Conservation (phyloP, 202 grass and related monocot species). For the Musa balbisiana region DNA sequence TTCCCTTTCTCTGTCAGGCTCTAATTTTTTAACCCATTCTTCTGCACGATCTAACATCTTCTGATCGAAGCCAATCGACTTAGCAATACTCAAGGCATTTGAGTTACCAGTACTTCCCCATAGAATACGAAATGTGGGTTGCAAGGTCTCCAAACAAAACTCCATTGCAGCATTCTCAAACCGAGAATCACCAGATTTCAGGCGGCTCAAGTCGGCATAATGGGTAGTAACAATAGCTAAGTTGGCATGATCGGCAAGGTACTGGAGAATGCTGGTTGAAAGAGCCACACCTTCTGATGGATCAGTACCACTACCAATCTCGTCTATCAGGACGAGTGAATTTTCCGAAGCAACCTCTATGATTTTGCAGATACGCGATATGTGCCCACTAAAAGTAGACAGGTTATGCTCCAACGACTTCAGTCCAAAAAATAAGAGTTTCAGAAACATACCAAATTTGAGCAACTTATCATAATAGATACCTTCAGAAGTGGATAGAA, state of each 20-base stretch:
- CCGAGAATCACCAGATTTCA: slow-evolving; percentile 38
- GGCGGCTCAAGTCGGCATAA: slow-evolving; percentile 57
- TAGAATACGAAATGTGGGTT: slow-evolving; percentile 59
- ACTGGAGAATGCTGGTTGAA: slow-evolving; percentile 65
- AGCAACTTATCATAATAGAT: slow-evolving; percentile 27
- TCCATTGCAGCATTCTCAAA: slow-evolving; percentile 87
- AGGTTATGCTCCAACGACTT: slow-evolving; percentile 79
- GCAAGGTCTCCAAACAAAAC: slow-evolving; percentile 56
- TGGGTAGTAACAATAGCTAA: slow-evolving; percentile 67
- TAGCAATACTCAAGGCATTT: slow-evolving; percentile 66
- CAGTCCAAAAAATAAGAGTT: slow-evolving; percentile 55
- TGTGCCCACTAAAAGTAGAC: slow-evolving; percentile 74
- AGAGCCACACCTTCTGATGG: slow-evolving; percentile 80
- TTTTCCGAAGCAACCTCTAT: slow-evolving; percentile 41
- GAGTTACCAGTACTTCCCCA: slow-evolving; percentile 70
- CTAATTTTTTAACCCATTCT: slow-evolving; percentile 57
- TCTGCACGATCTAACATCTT: slow-evolving; percentile 45
- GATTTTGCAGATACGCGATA: slow-evolving; percentile 65
- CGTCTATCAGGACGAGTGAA: slow-evolving; percentile 69
- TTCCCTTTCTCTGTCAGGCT: slow-evolving; percentile 63
- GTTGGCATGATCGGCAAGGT: slow-evolving; percentile 37
- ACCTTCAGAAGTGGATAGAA: slow-evolving; percentile 45
- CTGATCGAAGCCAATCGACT: slow-evolving; percentile 70
- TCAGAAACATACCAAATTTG: slow-evolving; percentile 44
- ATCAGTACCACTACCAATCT: slow-evolving; percentile 68